Evolutionary conservation across 345 rosid species (phyloP).

Genomic region (Eucalyptus urophylla): DNA sequence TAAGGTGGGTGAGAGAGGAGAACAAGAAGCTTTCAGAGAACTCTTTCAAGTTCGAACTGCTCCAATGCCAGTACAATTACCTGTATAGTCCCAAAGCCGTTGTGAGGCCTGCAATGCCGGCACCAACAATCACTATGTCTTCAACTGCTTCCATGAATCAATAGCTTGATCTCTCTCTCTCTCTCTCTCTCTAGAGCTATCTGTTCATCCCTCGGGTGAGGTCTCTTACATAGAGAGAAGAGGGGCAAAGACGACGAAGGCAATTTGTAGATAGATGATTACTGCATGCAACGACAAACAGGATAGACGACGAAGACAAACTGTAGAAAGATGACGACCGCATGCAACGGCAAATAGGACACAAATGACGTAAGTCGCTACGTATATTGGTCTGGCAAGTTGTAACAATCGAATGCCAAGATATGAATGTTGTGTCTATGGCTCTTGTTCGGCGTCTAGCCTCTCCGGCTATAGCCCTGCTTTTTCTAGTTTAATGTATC

Average conservation of each 20-base stretch:
- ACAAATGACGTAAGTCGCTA: not conserved
- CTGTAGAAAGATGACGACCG: not conserved
- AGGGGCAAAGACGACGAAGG: not conserved
- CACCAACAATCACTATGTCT: slow-evolving; percentile 47
- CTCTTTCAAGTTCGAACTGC: not conserved
- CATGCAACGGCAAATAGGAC: not conserved
- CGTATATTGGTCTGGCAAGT: not conserved
- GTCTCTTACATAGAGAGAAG: not conserved
- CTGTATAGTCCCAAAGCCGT: slow-evolving; percentile 42
- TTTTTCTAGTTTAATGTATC: not conserved
- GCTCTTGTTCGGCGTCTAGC: not conserved
- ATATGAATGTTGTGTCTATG: not conserved
- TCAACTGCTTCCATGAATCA: not conserved
- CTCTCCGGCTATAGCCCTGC: not conserved
- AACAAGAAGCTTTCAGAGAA: not conserved
- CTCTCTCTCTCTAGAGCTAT: not conserved
- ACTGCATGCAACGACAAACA: not conserved
- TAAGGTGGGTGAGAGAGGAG: not conserved
- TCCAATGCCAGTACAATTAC: not conserved
- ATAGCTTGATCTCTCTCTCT: not conserved
- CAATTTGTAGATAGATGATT: not conserved
- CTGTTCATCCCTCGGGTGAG: not conserved
- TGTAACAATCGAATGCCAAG: not conserved
- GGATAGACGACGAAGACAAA: no score
- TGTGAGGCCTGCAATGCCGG: slow-evolving; percentile 57